phyloP scores from a whole-genome alignment of 768 basidiomycete species.

The Cubamyces sp. region DNA sequence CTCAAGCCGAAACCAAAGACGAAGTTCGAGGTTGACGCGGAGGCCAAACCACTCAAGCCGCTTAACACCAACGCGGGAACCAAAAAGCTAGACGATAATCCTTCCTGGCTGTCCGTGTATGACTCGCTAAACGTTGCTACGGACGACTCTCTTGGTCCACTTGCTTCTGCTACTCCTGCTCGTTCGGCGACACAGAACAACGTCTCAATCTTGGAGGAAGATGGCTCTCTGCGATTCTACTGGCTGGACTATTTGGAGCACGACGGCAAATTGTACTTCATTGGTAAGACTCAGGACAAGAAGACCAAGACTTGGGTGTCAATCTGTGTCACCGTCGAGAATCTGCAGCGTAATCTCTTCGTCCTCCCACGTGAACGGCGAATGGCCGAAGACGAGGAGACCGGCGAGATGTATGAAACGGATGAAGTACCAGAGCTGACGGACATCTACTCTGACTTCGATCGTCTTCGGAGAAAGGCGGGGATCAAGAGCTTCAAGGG shows the following conservation, averaged over 20 bases:
- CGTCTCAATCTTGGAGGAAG: constrained; percentile 72
- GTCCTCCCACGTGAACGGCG: constrained; percentile 77
- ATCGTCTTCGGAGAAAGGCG: constrained; percentile 69
- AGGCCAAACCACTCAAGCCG: constrained; percentile 30
- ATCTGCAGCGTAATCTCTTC: constrained; percentile 88
- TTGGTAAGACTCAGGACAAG: constrained; percentile 90
- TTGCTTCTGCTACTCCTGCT: constrained; percentile 35
- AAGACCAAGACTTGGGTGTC: constrained; percentile 71
- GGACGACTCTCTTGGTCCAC: constrained; percentile 62
- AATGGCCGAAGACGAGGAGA: constrained; percentile 59
- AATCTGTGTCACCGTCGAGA: constrained; percentile 84
- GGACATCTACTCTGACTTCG: constrained; percentile 85
- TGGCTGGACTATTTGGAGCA: constrained; percentile 96
- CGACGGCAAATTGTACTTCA: constrained; percentile 82
- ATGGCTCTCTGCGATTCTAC: constrained; percentile 88
- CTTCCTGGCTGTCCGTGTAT: constrained; percentile 76
- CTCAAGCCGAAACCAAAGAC: constrained; percentile 34
- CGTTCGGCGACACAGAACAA: constrained; percentile 40
- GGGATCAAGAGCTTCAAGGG: constrained; percentile 74
- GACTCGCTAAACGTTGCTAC: constrained; percentile 67
- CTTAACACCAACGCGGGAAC: constrained; percentile 32
- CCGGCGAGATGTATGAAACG: constrained; percentile 67
- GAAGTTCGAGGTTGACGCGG: constrained; percentile 32
- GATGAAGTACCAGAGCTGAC: constrained; percentile 70
- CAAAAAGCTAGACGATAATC: constrained; percentile 51